Evolutionary conservation across 441 rosid genomes (phyloP), one percentile per base, ranked within the genome.

Genomic region (Adansonia grandidieri): DNA sequence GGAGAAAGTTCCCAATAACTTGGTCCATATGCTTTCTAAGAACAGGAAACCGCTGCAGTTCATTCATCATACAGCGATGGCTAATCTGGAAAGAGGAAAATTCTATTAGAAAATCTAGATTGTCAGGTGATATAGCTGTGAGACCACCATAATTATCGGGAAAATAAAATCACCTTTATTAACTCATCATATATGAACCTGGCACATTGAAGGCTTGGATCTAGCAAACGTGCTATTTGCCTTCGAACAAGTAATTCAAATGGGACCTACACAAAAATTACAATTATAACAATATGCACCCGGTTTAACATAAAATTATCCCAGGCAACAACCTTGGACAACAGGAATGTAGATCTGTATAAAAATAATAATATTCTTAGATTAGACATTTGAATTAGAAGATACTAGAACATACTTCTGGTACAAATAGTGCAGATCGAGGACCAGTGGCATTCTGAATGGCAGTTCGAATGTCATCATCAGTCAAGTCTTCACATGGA

Each of bases 191-290:
- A 91, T 78, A 96, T 91, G 85, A 96, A 94, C 87, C 98, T 91
- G 24, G 94, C 93, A 74, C 98, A 96, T 87, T 96, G 98, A 82
- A 94, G 92, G 86, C 99, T 89, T 64, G 98, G 98, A 85, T 96
- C 98, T 71, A 94, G 85, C 70, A 96, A 86, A 68, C 97, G 97
- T 70, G 91, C 92, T 79, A 96, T 96, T 84, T 96, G 97, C 87
- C 97, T 90, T 78, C 95, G 87, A 76, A 96, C 79, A 82, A 96
- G 98, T 83, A 94, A 96, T 86, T 96, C 98, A 87, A 96, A 96
- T 56, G 99, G 98, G 62, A 94, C 93, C 98, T 96, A 76, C 56
- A 81, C 19, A 42, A 73, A 72, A 82, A 63, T n/a, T 50, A 22
- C n/a, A 83, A 3, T 37, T 32, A 14, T 61, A 72, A 74, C 69